Conservation (phyloP, 1,284 basidiomycete species). For the Naganishia sp. region DNA sequence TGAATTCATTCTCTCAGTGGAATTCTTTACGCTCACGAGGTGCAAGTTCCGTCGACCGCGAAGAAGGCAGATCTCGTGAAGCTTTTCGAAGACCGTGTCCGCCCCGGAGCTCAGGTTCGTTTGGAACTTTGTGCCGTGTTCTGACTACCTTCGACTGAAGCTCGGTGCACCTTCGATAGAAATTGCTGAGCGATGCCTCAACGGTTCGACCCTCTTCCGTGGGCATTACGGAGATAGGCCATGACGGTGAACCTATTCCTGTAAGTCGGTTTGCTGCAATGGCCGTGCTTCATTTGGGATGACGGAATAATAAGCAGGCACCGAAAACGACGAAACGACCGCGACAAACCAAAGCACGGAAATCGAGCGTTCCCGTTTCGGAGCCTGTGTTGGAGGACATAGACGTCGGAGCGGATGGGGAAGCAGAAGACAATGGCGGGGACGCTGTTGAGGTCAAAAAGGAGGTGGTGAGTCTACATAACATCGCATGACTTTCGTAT, state of each 20-base stretch:
- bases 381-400: constrained; percentile 16
- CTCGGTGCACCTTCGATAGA: constrained; percentile 16
- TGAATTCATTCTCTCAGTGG: constrained; percentile 38
- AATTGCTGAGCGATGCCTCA: constrained; percentile 39
- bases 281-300: not conserved
- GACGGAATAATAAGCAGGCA: not conserved
- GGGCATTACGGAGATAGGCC: constrained; percentile 44
- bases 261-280: constrained; percentile 1
- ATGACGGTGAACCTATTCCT: constrained; percentile 31
- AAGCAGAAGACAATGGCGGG: constrained; percentile 55
- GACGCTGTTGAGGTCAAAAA: constrained; percentile 8
- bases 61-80: constrained; percentile 83
- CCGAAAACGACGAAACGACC: constrained; percentile 24
- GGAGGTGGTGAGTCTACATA: constrained; percentile 3
- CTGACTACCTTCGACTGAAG: not conserved
- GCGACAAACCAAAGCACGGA: constrained; percentile 45
- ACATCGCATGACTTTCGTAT: not conserved
- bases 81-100: constrained; percentile 75
- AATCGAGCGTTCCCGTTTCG: constrained; percentile 58
- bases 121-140: not conserved
- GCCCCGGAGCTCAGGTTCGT: constrained; percentile 61
- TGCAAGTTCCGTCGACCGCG: constrained; percentile 72
- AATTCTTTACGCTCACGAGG: constrained; percentile 76
- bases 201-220: constrained; percentile 44
- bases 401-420: constrained; percentile 22